A percentile compares a stretch with the other conserved stretches of the same genome.
These are phyloP conservation scores for Deakozyma indianensis DNA, from an alignment of 805 yeast species.

Conservation along the genomic window DNA sequence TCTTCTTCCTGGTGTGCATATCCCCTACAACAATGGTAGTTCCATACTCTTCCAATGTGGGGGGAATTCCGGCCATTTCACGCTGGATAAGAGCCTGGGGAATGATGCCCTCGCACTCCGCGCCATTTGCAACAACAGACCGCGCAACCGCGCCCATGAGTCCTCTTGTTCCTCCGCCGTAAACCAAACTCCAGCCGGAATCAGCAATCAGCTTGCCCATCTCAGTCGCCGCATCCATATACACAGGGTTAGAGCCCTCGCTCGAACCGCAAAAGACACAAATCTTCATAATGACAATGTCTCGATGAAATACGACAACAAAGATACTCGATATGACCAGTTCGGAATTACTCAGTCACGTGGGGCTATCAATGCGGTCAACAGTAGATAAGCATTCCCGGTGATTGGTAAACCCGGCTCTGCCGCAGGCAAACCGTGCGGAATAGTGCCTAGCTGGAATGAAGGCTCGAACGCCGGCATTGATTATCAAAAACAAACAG, in stretches of 20 bases:
- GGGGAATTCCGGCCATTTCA: slow-evolving; percentile 40
- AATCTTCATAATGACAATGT: slow-evolving; percentile 24
- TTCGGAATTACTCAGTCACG: too few species aligned
- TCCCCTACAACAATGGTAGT: slow-evolving; percentile 68
- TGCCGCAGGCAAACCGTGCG: too few species aligned
- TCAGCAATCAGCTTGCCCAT: slow-evolving; percentile 47
- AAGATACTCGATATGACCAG: not conserved
- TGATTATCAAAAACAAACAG: too few species aligned
- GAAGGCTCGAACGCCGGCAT: too few species aligned
- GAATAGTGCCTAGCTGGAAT: too few species aligned
- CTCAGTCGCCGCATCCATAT: slow-evolving; percentile 37
- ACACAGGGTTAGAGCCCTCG: slow-evolving; percentile 41
- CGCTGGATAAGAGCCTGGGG: slow-evolving; percentile 70
- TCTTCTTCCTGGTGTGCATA: slow-evolving; percentile 78
- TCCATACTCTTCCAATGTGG: slow-evolving; percentile 49
- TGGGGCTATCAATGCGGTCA: too few species aligned
- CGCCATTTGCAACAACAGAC: slow-evolving; percentile 12
- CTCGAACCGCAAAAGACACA: slow-evolving; percentile 87
- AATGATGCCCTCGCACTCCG: slow-evolving; percentile 61
- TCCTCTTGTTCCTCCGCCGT: slow-evolving; percentile 71
- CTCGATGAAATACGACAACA: too few species aligned
- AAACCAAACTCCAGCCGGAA: slow-evolving; percentile 59
- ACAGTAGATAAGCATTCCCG: too few species aligned
- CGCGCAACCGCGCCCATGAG: slow-evolving; percentile 15
- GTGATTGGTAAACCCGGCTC: too few species aligned